Evolutionary conservation across 495 filamentous ascomycete genomes (phyloP).

Genomic region (Podospora sp.): DNA sequence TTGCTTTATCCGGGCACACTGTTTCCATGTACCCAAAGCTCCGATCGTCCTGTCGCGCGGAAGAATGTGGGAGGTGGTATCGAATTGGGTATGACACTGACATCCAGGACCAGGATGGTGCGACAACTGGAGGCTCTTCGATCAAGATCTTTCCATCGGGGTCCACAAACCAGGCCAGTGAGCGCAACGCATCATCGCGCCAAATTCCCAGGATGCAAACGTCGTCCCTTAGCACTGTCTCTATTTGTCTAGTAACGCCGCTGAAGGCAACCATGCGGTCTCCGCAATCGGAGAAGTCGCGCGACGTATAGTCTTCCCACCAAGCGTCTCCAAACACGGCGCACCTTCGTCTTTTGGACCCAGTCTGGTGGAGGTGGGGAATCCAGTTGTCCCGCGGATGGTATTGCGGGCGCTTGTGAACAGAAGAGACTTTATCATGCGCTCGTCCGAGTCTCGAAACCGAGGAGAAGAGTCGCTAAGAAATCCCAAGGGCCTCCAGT

Average conservation of each 20-base stretch:
- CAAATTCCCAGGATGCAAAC: background rate
- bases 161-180: background rate
- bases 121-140: too few relatives aligned
- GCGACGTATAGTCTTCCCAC: background rate
- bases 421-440: background rate
- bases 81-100: too few relatives aligned
- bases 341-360: background rate
- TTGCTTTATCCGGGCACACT: too few relatives aligned
- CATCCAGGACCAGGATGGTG: too few relatives aligned
- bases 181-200: background rate
- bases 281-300: background rate
- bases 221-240: background rate
- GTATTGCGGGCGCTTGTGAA: background rate
- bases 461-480: background rate
- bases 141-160: too few relatives aligned
- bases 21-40: too few relatives aligned
- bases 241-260: background rate
- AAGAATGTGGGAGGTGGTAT: too few relatives aligned
- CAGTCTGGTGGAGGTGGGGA: too few relatives aligned
- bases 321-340: background rate
- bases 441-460: background rate
- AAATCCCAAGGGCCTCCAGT: slow-evolving; percentile 3
- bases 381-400: background rate
- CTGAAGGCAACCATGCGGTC: background rate
- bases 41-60: too few relatives aligned